Conservation (phyloP, 257 asterid species). For the Nicotiana undulata region DNA sequence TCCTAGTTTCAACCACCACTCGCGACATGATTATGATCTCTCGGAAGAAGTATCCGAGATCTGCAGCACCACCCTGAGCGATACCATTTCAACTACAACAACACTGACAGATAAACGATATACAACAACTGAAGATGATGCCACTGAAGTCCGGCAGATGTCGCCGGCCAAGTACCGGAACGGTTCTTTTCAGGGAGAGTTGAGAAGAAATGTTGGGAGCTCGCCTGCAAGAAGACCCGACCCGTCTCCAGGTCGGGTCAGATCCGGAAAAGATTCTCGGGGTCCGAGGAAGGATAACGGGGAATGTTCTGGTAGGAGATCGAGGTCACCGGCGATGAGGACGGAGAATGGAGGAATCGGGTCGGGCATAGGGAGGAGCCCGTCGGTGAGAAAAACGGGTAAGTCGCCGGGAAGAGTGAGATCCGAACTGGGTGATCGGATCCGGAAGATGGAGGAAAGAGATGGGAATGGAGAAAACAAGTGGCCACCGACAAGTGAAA, state of each 20-base stretch:
- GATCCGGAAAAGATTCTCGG: slow-evolving; percentile 12
- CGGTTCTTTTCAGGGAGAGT: slow-evolving; percentile 10
- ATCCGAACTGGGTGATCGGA: slow-evolving; percentile 39
- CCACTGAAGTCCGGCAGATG: slow-evolving; percentile 23
- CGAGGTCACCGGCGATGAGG: slow-evolving; percentile 57
- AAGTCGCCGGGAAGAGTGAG: slow-evolving; percentile 59
- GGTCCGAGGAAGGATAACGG: slow-evolving; percentile 29
- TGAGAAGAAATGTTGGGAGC: slow-evolving; percentile 18
- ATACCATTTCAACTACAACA: not conserved
- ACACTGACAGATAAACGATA: slow-evolving; percentile 4
- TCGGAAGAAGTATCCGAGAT: slow-evolving; percentile 25
- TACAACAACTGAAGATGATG: slow-evolving; percentile 11
- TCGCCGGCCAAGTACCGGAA: slow-evolving; percentile 46
- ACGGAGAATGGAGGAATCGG: slow-evolving; percentile 21
- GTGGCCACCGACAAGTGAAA: slow-evolving; percentile 40
- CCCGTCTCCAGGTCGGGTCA: slow-evolving; percentile 43
- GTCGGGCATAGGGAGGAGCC: slow-evolving; percentile 35
- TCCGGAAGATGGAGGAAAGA: slow-evolving; percentile 27
- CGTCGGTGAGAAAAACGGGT: slow-evolving; percentile 41
- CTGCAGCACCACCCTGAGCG: slow-evolving; percentile 23
- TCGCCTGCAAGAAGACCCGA: slow-evolving; percentile 49
- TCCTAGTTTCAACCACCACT: not conserved
- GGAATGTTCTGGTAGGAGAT: slow-evolving; percentile 57
- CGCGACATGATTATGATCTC: slow-evolving; percentile 3
- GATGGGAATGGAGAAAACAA: slow-evolving; percentile 17